These are phyloP conservation scores for Blastocystis sp. DNA, from an alignment of 352 stramenopile species.

Conservation along the genomic window DNA sequence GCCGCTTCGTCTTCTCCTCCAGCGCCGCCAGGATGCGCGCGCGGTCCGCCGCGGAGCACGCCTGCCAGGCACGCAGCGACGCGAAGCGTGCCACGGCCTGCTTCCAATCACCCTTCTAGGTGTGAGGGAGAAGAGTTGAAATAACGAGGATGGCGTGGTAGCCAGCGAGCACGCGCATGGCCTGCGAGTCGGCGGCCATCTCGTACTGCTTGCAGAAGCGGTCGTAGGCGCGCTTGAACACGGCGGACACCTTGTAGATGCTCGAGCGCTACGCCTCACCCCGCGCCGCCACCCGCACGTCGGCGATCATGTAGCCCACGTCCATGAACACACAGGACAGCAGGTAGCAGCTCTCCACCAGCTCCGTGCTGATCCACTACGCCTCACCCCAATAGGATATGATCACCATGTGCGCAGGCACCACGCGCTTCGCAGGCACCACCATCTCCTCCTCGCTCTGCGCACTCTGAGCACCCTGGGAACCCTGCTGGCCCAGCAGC, in stretches of 20 bases:
- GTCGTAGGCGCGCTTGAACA: slow-evolving; percentile 21
- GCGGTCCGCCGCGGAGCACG: background rate
- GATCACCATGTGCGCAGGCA: slow-evolving; percentile 90
- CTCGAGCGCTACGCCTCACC: background rate
- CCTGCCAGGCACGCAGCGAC: background rate
- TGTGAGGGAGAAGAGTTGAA: background rate
- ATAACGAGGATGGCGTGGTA: slow-evolving; percentile 30
- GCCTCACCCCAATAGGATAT: too few relatives aligned
- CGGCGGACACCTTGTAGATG: slow-evolving; percentile 44
- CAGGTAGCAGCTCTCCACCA: slow-evolving; percentile 94
- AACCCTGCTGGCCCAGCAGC: slow-evolving; percentile 88
- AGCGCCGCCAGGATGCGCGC: background rate
- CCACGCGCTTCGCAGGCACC: slow-evolving; percentile 86
- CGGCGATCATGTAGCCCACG: slow-evolving; percentile 85
- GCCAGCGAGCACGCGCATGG: slow-evolving; percentile 11
- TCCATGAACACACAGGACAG: slow-evolving; percentile 97
- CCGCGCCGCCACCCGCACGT: too few relatives aligned
- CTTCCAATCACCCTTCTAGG: slow-evolving; percentile 5
- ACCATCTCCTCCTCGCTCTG: slow-evolving; percentile 91
- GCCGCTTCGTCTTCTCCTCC: background rate
- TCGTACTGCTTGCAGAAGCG: background rate
- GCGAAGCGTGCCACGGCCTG: background rate
- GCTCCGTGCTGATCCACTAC: slow-evolving; percentile 93
- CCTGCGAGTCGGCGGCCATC: background rate
- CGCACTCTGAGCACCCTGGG: slow-evolving; percentile 80